phyloP scores from a whole-genome alignment of 2,329 filamentous ascomycete species.

The Dactylellina drechsleri region DNA sequence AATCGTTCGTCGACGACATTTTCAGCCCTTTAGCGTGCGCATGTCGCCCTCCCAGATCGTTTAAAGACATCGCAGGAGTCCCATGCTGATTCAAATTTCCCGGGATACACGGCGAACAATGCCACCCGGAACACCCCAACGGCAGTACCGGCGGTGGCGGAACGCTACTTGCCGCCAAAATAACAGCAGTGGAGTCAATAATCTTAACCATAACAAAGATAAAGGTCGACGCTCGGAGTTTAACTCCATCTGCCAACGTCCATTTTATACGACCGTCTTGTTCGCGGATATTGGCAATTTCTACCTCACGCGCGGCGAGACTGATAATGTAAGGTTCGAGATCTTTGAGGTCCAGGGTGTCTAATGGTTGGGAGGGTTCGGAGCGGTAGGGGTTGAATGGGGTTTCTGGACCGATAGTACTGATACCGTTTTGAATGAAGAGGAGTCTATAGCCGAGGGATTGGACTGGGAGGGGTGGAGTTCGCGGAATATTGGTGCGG shows the following conservation, averaged over 20 bases:
- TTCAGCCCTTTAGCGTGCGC: too few relatives aligned
- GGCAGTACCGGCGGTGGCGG: too few relatives aligned
- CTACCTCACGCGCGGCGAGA: background rate
- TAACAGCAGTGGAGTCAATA: constrained; percentile 3
- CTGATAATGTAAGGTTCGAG: background rate
- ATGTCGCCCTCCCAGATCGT: too few relatives aligned
- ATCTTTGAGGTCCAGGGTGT: background rate
- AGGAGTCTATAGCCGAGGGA: background rate
- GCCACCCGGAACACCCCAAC: too few relatives aligned
- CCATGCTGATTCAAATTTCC: too few relatives aligned
- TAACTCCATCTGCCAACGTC: background rate
- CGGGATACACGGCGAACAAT: too few relatives aligned
- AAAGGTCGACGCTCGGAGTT: background rate
- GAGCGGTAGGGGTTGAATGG: background rate
- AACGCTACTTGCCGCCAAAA: too few relatives aligned
- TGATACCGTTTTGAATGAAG: background rate
- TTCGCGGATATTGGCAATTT: constrained; percentile 6
- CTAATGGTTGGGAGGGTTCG: background rate
- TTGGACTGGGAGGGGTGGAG: background rate
- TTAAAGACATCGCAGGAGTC: too few relatives aligned
- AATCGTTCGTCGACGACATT: too few relatives aligned
- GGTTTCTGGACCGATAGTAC: background rate
- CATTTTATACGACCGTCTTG: background rate
- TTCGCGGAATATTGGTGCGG: too few relatives aligned
- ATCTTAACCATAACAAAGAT: constrained; percentile 19